Percentiles rank a stretch among this genome's conserved stretches.
These are phyloP conservation scores for Podospora fimiseda DNA, from an alignment of 495 filamentous ascomycete species.

Conservation along the genomic window DNA sequence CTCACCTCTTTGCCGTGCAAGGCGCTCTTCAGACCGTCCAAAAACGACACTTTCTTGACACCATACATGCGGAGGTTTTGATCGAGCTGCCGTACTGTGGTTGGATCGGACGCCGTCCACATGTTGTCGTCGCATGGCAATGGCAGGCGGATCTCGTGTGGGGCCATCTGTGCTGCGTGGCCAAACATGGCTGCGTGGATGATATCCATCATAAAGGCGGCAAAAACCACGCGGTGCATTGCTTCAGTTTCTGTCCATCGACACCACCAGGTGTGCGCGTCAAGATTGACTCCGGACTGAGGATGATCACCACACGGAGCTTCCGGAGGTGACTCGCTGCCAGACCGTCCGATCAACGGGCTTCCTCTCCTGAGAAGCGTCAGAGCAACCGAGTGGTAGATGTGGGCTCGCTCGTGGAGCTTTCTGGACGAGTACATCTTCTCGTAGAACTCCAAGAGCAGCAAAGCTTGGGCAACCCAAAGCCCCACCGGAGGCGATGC, in stretches of 20 bases:
- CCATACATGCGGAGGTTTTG: conserved; percentile 76
- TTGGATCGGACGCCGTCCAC: conserved; percentile 84
- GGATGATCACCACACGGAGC: conserved; percentile 46
- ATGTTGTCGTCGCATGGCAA: conserved; percentile 90
- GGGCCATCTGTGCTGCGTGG: conserved; percentile 91
- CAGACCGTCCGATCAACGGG: conserved; percentile 83
- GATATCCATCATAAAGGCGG: conserved; percentile 89
- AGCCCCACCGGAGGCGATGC: conserved; percentile 85
- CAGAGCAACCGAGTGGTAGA: conserved; percentile 91
- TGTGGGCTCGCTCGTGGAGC: conserved; percentile 90
- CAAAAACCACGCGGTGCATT: conserved; percentile 85
- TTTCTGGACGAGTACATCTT: conserved; percentile 89
- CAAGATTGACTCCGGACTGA: conserved; percentile 41
- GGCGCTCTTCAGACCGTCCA: conserved; percentile 85
- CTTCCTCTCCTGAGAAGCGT: conserved; percentile 89
- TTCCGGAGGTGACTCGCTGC: conserved; percentile 78
- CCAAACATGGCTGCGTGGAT: conserved; percentile 97
- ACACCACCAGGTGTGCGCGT: conserved; percentile 83
- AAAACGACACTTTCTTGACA: conserved; percentile 75
- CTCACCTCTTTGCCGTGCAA: conserved; percentile 80
- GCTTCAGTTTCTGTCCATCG: conserved; percentile 94
- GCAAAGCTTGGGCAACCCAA: conserved; percentile 88
- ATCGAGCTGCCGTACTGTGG: conserved; percentile 79
- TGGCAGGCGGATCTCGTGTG: conserved; percentile 89
- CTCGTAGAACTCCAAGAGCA: conserved; percentile 89